A percentile compares a stretch with the other conserved stretches of the same genome.
Evolutionary conservation across 768 basidiomycete species (phyloP).

Genomic region (Tephrocybe sp.): DNA sequence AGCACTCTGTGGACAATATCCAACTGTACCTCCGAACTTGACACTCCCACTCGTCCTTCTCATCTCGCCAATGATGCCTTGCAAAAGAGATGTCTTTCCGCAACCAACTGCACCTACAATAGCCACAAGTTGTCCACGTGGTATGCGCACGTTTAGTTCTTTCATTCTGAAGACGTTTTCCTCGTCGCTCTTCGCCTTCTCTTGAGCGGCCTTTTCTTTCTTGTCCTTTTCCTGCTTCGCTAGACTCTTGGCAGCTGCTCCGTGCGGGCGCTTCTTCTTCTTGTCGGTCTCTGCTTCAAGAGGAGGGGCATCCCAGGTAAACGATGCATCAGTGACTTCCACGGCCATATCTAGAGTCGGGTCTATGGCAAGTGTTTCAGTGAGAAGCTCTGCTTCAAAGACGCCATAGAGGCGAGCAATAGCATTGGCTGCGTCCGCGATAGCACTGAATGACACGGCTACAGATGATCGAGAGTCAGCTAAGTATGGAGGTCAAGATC

Average conservation of each 20-base stretch:
- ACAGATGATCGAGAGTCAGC: constrained; percentile 1
- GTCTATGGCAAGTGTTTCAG: constrained; percentile 58
- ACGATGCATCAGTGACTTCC: constrained; percentile 65
- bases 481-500: constrained; percentile 8
- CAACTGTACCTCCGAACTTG: constrained; percentile 72
- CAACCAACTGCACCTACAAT: constrained; percentile 83
- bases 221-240: constrained; percentile 29
- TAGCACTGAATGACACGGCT: constrained; percentile 74
- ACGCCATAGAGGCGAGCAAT: constrained; percentile 73
- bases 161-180: constrained; percentile 61
- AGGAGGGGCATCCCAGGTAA: constrained; percentile 85
- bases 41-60: constrained; percentile 63
- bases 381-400: constrained; percentile 80
- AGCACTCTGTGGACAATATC: constrained; percentile 84
- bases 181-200: constrained; percentile 29
- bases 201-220: constrained; percentile 22
- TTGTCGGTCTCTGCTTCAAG: constrained; percentile 39
- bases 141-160: constrained; percentile 66
- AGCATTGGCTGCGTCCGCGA: constrained; percentile 84
- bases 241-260: constrained; percentile 5
- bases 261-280: constrained; percentile 24
- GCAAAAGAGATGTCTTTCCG: constrained; percentile 69
- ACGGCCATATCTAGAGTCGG: constrained; percentile 60
- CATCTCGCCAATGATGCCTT: constrained; percentile 86
- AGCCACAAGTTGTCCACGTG: constrained; percentile 77